These are phyloP conservation scores for Lithohypha guttulata DNA, from an alignment of 2,329 filamentous ascomycete genomes.

Conservation along the genomic window DNA sequence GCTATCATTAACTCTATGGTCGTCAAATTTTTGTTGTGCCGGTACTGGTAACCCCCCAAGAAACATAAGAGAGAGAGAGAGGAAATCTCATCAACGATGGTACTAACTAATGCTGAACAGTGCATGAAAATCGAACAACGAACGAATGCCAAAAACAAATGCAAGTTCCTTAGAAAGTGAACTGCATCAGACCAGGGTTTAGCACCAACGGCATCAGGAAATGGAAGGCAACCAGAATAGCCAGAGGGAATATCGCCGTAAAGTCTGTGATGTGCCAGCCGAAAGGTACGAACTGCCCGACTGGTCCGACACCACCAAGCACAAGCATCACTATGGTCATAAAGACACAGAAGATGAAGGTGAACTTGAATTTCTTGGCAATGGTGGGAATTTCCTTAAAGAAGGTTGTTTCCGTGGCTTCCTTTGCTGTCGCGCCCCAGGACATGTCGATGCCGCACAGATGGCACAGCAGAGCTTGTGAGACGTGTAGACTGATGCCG, in stretches of 20 bases:
- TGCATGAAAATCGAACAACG: background rate
- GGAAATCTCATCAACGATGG: too few species aligned
- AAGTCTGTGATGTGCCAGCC: constrained; percentile 49
- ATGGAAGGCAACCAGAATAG: constrained; percentile 34
- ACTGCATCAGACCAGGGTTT: constrained; percentile 25
- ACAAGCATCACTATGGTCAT: constrained; percentile 40
- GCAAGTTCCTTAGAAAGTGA: constrained; percentile 14
- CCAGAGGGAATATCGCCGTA: constrained; percentile 50
- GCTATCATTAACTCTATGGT: too few species aligned
- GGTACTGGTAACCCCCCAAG: too few species aligned
- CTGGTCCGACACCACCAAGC: constrained; percentile 29
- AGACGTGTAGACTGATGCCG: constrained; percentile 69
- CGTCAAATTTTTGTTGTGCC: too few species aligned
- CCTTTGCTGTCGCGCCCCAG: constrained; percentile 77
- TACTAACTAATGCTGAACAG: too few species aligned
- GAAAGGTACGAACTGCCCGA: constrained; percentile 29
- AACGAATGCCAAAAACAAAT: background rate
- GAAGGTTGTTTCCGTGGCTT: constrained; percentile 61
- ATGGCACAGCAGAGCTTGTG: constrained; percentile 66
- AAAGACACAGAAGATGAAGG: constrained; percentile 35
- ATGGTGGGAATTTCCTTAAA: constrained; percentile 76
- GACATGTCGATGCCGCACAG: constrained; percentile 75
- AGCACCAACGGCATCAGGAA: constrained; percentile 23
- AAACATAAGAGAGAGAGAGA: too few species aligned
- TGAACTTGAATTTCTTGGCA: constrained; percentile 63